Percentiles rank a stretch among this genome's conserved stretches.
Conservation (phyloP, 2,329 filamentous ascomycete species). For the Colletotrichum orchidophilum region DNA sequence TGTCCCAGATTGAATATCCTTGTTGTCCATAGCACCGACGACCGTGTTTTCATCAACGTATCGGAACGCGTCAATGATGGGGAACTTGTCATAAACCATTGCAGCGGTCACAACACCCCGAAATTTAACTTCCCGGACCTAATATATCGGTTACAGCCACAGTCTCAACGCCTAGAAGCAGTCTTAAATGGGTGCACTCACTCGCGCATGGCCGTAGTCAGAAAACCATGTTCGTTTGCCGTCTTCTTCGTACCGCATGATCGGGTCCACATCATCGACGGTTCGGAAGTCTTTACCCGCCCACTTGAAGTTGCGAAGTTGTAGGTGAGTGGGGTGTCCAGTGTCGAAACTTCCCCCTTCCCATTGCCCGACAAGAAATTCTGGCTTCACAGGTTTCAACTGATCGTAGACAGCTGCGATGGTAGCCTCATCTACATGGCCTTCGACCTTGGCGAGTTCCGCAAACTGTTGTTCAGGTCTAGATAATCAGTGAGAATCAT, state of each 20-base stretch:
- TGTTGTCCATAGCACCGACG: conserved; percentile 41
- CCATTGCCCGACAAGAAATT: conserved; percentile 42
- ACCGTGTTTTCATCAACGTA: conserved; percentile 40
- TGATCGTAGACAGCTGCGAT: conserved; percentile 29
- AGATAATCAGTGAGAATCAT: not conserved
- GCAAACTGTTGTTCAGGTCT: conserved; percentile 2
- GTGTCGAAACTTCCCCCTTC: conserved; percentile 40
- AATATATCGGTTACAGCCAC: not conserved
- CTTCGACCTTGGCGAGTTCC: not conserved
- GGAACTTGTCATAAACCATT: conserved; percentile 42
- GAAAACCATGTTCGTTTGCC: conserved; percentile 27
- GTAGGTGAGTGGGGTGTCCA: conserved; percentile 37
- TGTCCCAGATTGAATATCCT: conserved; percentile 27
- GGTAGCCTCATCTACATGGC: not conserved
- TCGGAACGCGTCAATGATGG: conserved; percentile 44
- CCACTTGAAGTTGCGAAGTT: conserved; percentile 40
- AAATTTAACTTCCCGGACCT: conserved; percentile 39
- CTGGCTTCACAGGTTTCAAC: conserved; percentile 37
- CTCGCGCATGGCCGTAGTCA: conserved; percentile 29
- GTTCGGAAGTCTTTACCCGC: conserved; percentile 42
- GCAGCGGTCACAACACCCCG: conserved; percentile 39
- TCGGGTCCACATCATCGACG: conserved; percentile 43
- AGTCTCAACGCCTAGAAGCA: not conserved
- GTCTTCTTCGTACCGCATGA: conserved; percentile 37
- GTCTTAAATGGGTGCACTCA: not conserved